A percentile compares a stretch with the other conserved stretches of the same genome.
Evolutionary conservation across 2,329 filamentous ascomycete species (phyloP).

Genomic region (Akanthomyces dipterigenus): DNA sequence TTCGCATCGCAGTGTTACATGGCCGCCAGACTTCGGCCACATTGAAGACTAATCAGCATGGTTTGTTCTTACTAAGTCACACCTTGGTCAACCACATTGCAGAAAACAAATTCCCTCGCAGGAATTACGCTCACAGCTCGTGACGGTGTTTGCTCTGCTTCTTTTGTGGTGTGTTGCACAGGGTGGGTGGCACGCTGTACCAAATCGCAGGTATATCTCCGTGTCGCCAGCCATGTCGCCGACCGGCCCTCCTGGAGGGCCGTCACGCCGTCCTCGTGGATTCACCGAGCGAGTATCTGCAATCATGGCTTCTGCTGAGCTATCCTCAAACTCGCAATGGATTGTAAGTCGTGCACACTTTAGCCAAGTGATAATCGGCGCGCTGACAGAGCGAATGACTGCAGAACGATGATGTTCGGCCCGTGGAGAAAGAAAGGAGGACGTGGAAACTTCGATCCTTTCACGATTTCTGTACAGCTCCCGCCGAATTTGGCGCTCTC

Average conservation of each 20-base stretch:
- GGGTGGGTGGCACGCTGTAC: neutral
- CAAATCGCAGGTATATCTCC: neutral
- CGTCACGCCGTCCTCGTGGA: neutral
- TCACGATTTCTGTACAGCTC: conserved; percentile 35
- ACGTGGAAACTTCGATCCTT: conserved; percentile 37
- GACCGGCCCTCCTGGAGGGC: neutral
- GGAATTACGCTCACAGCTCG: neutral
- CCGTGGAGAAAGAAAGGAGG: conserved; percentile 34
- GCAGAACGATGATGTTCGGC: conserved; percentile 44
- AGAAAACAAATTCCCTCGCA: neutral
- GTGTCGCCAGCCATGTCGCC: neutral
- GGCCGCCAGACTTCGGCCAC: neutral
- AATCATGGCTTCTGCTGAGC: conserved; percentile 14
- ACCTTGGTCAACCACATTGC: neutral
- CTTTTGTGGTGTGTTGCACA: neutral
- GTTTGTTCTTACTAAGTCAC: too few species aligned
- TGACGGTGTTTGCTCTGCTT: neutral
- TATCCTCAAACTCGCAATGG: conserved; percentile 27
- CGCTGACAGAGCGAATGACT: conserved; percentile 6
- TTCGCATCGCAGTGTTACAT: neutral
- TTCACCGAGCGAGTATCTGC: conserved; percentile 4
- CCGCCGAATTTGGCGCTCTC: neutral
- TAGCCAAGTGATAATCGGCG: neutral
- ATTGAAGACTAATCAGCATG: neutral
- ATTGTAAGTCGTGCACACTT: conserved; percentile 20